These are phyloP conservation scores for Ramaria rubella DNA, from an alignment of 768 basidiomycete species.

Conservation along the genomic window DNA sequence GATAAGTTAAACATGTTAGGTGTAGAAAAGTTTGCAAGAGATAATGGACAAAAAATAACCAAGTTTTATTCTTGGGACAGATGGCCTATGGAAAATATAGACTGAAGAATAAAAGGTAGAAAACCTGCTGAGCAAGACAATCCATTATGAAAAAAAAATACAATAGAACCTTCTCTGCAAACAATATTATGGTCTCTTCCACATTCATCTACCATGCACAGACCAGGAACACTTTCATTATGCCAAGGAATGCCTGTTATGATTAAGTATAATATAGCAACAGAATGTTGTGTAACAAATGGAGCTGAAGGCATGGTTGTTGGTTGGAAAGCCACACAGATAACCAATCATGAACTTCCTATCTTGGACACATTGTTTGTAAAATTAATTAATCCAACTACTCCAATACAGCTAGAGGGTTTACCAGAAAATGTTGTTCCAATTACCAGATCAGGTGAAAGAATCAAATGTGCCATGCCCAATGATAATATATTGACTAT, in stretches of 20 bases:
- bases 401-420: conserved; percentile 18
- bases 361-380: conserved; percentile 28
- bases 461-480: conserved; percentile 12
- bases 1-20: not conserved
- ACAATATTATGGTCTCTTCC: not conserved
- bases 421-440: conserved; percentile 29
- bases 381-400: conserved; percentile 21
- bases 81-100: not conserved
- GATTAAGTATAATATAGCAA: conserved; percentile 27
- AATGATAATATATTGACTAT: conserved; percentile 16
- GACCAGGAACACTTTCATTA: conserved; percentile 23
- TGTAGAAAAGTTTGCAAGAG: not conserved
- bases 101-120: not conserved
- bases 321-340: conserved; percentile 21
- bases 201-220: conserved; percentile 16
- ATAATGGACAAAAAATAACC: not conserved
- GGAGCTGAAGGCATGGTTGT: conserved; percentile 23
- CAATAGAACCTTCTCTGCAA: not conserved
- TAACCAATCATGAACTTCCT: conserved; percentile 10
- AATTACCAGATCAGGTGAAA: conserved; percentile 5
- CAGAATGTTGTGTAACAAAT: no score
- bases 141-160: not conserved
- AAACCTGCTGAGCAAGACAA: not conserved
- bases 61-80: not conserved
- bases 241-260: conserved; percentile 32